phyloP scores from a whole-genome alignment of 2,329 filamentous ascomycete species.

The Epichloe uncinata region DNA sequence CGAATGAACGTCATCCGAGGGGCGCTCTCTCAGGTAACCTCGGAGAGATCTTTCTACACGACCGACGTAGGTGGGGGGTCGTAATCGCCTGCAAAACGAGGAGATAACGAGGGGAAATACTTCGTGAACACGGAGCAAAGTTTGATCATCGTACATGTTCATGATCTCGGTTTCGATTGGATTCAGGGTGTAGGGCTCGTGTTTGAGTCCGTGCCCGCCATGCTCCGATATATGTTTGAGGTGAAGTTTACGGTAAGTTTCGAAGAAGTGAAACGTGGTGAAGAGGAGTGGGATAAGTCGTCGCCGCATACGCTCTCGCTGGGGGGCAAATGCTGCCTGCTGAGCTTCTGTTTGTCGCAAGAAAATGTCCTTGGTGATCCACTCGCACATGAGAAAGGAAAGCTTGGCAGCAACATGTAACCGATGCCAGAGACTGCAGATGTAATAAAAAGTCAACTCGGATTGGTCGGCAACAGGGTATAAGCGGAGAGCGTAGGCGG shows the following conservation, averaged over 20 bases:
- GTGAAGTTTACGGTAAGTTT: conserved; percentile 47
- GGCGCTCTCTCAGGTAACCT: conserved; percentile 50
- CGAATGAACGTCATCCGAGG: conserved; percentile 47
- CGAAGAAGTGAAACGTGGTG: conserved; percentile 55
- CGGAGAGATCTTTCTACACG: conserved; percentile 48
- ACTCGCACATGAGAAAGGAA: conserved; percentile 47
- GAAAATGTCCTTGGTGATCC: conserved; percentile 54
- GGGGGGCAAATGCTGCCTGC: conserved; percentile 44
- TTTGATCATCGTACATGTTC: conserved; percentile 51
- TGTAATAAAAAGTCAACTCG: conserved; percentile 42
- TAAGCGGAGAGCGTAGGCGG: conserved; percentile 44
- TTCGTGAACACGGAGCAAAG: conserved; percentile 48
- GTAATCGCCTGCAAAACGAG: conserved; percentile 47
- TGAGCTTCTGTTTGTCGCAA: conserved; percentile 42
- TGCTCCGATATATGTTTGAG: conserved; percentile 41
- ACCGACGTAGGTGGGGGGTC: conserved; percentile 52
- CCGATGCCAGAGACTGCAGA: conserved; percentile 53
- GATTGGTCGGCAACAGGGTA: conserved; percentile 39
- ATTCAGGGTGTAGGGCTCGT: conserved; percentile 44
- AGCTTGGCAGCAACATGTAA: conserved; percentile 51
- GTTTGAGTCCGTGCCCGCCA: conserved; percentile 35
- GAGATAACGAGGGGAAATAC: conserved; percentile 51
- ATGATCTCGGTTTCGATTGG: conserved; percentile 50
- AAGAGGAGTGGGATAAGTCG: conserved; percentile 50
- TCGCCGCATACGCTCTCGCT: conserved; percentile 50